Base-by-base conservation (phyloP, 164 flowering plant species). In the Chimonanthus salicifolius region DNA sequence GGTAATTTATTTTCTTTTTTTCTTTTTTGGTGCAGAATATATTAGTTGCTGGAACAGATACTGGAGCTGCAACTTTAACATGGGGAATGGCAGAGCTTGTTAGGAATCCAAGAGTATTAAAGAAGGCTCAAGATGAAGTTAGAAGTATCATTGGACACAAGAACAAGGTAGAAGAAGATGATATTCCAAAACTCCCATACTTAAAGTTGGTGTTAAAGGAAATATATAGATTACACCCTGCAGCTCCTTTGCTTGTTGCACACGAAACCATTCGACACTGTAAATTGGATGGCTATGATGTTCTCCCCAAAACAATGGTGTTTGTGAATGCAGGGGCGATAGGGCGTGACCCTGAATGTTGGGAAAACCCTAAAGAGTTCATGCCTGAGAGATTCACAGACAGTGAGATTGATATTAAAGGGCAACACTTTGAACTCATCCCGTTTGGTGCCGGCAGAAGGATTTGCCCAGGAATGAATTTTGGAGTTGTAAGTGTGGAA, bases 61-160 rank as follows among this genome's bases (percentile, higher is more conserved):
- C 71, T 7, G 7, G 43, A 3, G 45, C 71, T 18, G 11, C 71
- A 21, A 10, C 47, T n/a, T 4, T 68, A 44, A 58, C n/a, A 11
- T 68, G 58, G 71, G 58, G 58, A 68, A 48, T 68, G 51, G 13
- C 71, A 15, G 71, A 68, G 71, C 71, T 68, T 10, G 18, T 49
- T 7, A 49, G 51, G 58, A 68, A 68, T 33, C 58, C 71, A 20
- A 15, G 15, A 48, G 9, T 21, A n/a, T 16, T 68, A 43, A 48
- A 68, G 16, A 68, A 47, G 16, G 21, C 58, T 7, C 71, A 68
- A 49, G 51, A 48, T 16, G 71, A 68, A 50, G 58, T 68, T 20
- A 47, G 71, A 50, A 68, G 71, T 7, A 18, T 21, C n/a, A 21
- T 48, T 16, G 58, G 45, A 10, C 9, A 21, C 20, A 68, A 50